Evolutionary conservation across 163 green algal genomes (phyloP), one percentile per base, ranked within the genome.

Genomic region (Prototheca cutis): DNA sequence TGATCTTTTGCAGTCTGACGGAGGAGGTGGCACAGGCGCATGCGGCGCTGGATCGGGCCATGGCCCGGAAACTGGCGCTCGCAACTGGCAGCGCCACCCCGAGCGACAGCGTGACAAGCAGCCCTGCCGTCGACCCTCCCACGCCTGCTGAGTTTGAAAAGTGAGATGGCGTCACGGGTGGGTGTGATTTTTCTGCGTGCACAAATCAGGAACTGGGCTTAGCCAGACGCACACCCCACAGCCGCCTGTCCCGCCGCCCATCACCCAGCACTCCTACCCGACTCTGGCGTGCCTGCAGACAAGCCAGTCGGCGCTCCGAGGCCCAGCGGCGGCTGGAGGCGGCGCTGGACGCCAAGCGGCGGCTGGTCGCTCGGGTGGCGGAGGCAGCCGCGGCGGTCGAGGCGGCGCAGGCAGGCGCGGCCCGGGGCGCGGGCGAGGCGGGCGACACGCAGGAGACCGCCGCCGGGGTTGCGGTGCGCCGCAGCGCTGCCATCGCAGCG

Each of bases 361-460:
- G 13, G 3, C 47, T 55, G 0, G 25, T 59, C 4, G 34, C 48
- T 2, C n/a, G 33, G 15, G 48, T 42, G 3, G 24, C 27, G 23
- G 48, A 36, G 0, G 63, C 63, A 2, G 34, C 48, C 2, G 55
- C 25, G 15, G 63, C 29, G 21, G 34, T 70, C 55, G 53, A 56
- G 39, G 55, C 47, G 17, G 63, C 63, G 4, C 55, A 63, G 39
- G 45, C 40, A 29, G 63, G 17, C 36, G 17, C 60, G 48, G 63
- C 61, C 28, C n/a, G 2, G 6, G 34, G 30, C 18, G 36, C 54
- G 27, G 60, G 58, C 5, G 49, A 13, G 28, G 24, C 51, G 28
- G 58, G 49, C 39, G 27, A 32, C 48, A 21, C 58, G 27, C 36
- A 59, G 58, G 47, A 48, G 31, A 33, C 47, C 17, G 28, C 4